These are phyloP conservation scores for Cercospora berteroae DNA, from an alignment of 2,329 filamentous ascomycete species.

Conservation along the genomic window DNA sequence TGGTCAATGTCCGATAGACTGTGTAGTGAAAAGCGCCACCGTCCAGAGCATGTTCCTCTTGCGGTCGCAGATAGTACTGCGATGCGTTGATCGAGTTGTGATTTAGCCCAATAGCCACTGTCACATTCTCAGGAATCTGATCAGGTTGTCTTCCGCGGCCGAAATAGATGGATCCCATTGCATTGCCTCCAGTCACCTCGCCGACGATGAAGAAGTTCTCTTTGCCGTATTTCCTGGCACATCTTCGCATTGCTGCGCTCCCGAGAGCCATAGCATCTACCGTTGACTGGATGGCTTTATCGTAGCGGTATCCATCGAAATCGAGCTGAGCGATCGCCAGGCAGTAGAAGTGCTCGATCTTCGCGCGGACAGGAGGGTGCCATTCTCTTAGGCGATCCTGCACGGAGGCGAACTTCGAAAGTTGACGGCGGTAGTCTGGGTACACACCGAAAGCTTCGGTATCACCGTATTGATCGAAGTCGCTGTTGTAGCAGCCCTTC, in stretches of 20 bases:
- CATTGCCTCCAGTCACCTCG: neutral
- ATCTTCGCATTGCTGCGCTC: neutral
- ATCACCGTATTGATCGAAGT: constrained; percentile 63
- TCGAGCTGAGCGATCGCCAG: constrained; percentile 60
- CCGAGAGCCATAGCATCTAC: constrained; percentile 56
- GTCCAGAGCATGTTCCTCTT: constrained; percentile 54
- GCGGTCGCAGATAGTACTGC: constrained; percentile 52
- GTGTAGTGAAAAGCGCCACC: constrained; percentile 62
- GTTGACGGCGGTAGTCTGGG: constrained; percentile 40
- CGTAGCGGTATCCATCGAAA: constrained; percentile 63
- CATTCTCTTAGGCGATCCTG: constrained; percentile 49
- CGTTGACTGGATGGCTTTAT: constrained; percentile 62
- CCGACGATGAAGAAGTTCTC: neutral
- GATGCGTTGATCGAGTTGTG: constrained; percentile 44
- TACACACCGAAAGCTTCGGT: constrained; percentile 61
- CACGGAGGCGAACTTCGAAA: neutral
- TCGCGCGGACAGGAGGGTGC: constrained; percentile 56
- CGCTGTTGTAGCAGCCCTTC: constrained; percentile 57
- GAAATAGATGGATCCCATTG: constrained; percentile 57
- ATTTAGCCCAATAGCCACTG: constrained; percentile 48
- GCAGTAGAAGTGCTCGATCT: constrained; percentile 59
- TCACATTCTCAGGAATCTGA: constrained; percentile 48
- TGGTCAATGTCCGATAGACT: constrained; percentile 56
- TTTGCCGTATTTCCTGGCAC: neutral
- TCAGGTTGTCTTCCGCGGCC: constrained; percentile 60